Percentiles rank a stretch among this genome's conserved stretches.
These are phyloP conservation scores for Roridomyces roridus DNA, from an alignment of 768 basidiomycete genomes.

Conservation along the genomic window DNA sequence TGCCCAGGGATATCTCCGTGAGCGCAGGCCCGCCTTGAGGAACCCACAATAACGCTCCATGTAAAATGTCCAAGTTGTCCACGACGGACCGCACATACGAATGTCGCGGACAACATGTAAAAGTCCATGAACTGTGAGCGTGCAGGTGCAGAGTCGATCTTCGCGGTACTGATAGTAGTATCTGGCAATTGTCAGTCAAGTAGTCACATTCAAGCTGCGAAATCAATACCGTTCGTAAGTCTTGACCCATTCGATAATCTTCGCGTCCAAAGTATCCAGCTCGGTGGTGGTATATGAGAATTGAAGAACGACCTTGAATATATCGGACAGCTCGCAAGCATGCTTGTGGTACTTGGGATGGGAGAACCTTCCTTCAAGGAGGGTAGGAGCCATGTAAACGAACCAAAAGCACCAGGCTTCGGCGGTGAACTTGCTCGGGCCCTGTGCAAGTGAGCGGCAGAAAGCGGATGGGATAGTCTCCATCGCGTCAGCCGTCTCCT, in stretches of 20 bases:
- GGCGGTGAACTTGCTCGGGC: slow-evolving; percentile 37
- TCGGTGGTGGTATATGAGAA: too few species aligned
- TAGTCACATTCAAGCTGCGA: too few species aligned
- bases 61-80: slow-evolving; percentile 41
- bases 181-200: too few species aligned
- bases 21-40: slow-evolving; percentile 30
- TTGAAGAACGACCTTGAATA: too few species aligned
- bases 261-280: too few species aligned
- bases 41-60: slow-evolving; percentile 42
- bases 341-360: too few species aligned
- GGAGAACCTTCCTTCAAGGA: slow-evolving; percentile 41
- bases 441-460: slow-evolving; percentile 32
- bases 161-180: slow-evolving; percentile 35
- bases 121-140: slow-evolving; percentile 39
- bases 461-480: slow-evolving; percentile 39
- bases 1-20: slow-evolving; percentile 31
- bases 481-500: slow-evolving; percentile 34
- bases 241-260: too few species aligned
- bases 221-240: too few species aligned
- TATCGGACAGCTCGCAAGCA: too few species aligned
- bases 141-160: slow-evolving; percentile 33
- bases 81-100: slow-evolving; percentile 36
- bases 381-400: slow-evolving; percentile 41
- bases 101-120: slow-evolving; percentile 41
- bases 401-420: slow-evolving; percentile 47